These are phyloP conservation scores for Marasmius tenuissimus DNA, from an alignment of 1,284 basidiomycete species.

Conservation along the genomic window DNA sequence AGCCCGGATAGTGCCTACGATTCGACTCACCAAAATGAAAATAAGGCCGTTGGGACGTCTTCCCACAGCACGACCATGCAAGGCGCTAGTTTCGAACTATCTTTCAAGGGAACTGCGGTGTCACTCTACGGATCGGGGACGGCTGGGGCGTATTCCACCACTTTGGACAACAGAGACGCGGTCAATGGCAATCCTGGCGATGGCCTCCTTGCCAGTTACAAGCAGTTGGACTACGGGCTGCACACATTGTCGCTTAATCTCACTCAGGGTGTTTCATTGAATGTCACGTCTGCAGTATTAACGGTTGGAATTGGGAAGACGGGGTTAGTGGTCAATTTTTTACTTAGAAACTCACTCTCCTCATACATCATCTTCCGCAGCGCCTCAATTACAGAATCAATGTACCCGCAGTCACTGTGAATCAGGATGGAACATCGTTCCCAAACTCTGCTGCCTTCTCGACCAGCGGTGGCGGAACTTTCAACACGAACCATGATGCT, in stretches of 20 bases:
- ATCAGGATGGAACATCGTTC: slow-evolving; percentile 3
- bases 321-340: not conserved
- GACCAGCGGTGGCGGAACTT: slow-evolving; percentile 6
- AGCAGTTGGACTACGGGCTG: slow-evolving; percentile 10
- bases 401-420: slow-evolving; percentile 11
- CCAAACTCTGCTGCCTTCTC: slow-evolving; percentile 13
- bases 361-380: not conserved
- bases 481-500: slow-evolving; percentile 12
- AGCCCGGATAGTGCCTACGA: slow-evolving; percentile 17
- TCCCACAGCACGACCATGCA: slow-evolving; percentile 12
- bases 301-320: slow-evolving; percentile 3
- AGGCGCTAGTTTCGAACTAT: slow-evolving; percentile 16
- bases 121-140: slow-evolving; percentile 17
- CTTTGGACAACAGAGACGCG: slow-evolving; percentile 10
- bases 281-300: slow-evolving; percentile 9
- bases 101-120: slow-evolving; percentile 16
- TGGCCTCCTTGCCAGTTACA: slow-evolving; percentile 16
- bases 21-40: slow-evolving; percentile 12
- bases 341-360: not conserved
- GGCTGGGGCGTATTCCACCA: slow-evolving; percentile 18
- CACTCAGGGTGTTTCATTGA: slow-evolving; percentile 11
- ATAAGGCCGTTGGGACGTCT: slow-evolving; percentile 15
- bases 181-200: slow-evolving; percentile 12
- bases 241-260: slow-evolving; percentile 17
- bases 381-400: slow-evolving; percentile 7